Evolutionary conservation across 306 rosid genomes (phyloP).

Genomic region (Abrus precatorius): DNA sequence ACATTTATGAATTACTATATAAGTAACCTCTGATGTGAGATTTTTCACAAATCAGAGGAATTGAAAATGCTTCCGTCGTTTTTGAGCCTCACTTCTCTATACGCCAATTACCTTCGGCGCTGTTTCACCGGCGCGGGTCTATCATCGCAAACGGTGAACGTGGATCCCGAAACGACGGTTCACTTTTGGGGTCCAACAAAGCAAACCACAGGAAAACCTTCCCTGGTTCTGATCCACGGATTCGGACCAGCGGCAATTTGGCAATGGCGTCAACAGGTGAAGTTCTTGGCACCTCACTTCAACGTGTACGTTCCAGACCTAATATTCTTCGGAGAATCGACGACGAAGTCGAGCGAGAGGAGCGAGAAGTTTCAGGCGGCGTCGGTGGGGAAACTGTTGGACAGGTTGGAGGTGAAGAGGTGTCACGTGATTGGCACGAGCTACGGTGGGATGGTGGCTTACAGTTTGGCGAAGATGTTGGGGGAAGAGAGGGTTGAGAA

Average conservation of each 20-base stretch:
- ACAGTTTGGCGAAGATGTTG: conserved; percentile 67
- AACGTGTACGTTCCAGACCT: conserved; percentile 85
- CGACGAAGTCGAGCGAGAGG: conserved; percentile 62
- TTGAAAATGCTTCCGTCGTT: conserved; percentile 61
- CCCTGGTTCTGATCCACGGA: conserved; percentile 79
- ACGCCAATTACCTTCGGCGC: conserved; percentile 72
- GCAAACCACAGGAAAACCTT: conserved; percentile 45
- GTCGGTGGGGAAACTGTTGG: conserved; percentile 67
- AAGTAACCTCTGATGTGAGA: neutral
- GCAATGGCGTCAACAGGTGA: conserved; percentile 93
- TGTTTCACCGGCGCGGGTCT: conserved; percentile 78
- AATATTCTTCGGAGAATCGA: conserved; percentile 81
- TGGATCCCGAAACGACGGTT: conserved; percentile 70
- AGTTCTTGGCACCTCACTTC: conserved; percentile 65
- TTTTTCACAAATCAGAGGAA: too few species aligned
- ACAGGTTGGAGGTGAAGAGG: conserved; percentile 56
- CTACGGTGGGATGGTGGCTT: conserved; percentile 90
- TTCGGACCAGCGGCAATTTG: conserved; percentile 80
- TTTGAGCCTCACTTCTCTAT: conserved; percentile 65
- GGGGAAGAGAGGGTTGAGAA: conserved; percentile 83
- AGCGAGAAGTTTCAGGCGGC: conserved; percentile 76
- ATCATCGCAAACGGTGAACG: conserved; percentile 46
- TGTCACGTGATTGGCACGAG: conserved; percentile 80
- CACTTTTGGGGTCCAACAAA: conserved; percentile 76
- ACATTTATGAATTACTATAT: neutral